Evolutionary conservation across 1,284 basidiomycete genomes (phyloP), one percentile per base, ranked within the genome.

Genomic region (Cutaneotrichosporon sp.): DNA sequence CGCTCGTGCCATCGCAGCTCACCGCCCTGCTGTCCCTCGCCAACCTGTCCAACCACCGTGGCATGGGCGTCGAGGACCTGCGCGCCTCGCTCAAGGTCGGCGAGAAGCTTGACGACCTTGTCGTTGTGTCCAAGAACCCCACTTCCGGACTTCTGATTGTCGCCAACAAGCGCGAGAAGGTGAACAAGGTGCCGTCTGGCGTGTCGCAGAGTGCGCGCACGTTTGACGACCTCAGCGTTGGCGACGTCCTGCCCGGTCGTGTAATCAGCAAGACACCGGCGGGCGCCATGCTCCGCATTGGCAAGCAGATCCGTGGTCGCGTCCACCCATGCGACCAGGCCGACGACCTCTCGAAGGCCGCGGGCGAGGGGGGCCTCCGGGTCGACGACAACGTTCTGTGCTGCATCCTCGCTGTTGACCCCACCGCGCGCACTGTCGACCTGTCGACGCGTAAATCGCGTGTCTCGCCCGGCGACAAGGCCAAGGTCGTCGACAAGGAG

Each of bases 71-170:
- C 12, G 78, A 85, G n/a, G 85, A 89, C 62, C 77, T 96, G 18
- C 83, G 84, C 21, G 76, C 77, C 1, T 74, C 78, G 4, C 77
- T 97, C 45, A 83, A 86, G 64, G 76, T 79, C 36, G 89, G 88
- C 15, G 86, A 91, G 49, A 79, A 80, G 58, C 74, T 98, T 20
- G 78, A 84, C 13, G 85, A 88, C 45, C 79, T 98, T 5, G 83
- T 89, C 4, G 88, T 98, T 17, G 87, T 92, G 21, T 87, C 89
- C n/a, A 87, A 90, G 64, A 92, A 91, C 69, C 78, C 83, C 1
- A 90, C 89, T 62, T 91, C 90, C 64, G 84, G 85, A 13, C 80
- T 97, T 52, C 86, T 97, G 54, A 86, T 97, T 56, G 87, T 94
- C 43, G 86, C 86, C 42, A 71, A 75, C 56, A 86, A 84, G 55